Base-by-base conservation (phyloP, 371 early-diverging fungal genomes). In the Mortierella sp. region DNA sequence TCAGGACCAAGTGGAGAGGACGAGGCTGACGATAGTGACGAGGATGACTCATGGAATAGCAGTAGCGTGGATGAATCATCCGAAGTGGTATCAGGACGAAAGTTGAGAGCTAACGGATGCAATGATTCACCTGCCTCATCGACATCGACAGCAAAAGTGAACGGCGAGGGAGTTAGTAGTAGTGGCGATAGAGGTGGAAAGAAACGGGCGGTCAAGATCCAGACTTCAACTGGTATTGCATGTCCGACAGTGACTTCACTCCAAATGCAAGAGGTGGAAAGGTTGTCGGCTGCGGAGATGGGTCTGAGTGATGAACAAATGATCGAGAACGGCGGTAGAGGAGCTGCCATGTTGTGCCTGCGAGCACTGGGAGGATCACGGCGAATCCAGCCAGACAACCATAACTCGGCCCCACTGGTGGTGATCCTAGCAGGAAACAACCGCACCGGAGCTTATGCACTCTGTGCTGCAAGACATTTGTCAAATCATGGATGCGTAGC, bases 291-390 rank as follows among this genome's bases (percentile, higher is more conserved):
- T 0, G 54, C 54, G 7, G 86, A 87, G 44, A 87, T 86, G 22
- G 93, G 93, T 5, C 86, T 89, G 13, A 86, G 81, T 56, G 85
- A 89, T 21, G 85, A 85, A 39, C 91, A 90, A 62, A 83, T 92
- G 83, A 82, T 92, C 46, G 94, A 94, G 69, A 94, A 93, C 78
- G 93, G 89, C 12, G 95, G 93, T 2, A 82, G 92, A 22, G 86
- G 92, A n/a, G 81, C 86, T 3, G 86, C 91, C 24, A 81, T 88
- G 81, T 71, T 92, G 79, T 85, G 83, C 29, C 73, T 92, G 27
- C 89, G 91, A 54, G 83, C 86, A 17, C 62, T 92, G 6, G 90
- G 92, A 39, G 94, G 93, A 24, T 83, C 86, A 8, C 81, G 90
- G 41, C 83, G 95, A 14, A 85, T 89, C 60, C 83, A 85, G 21